Evolutionary conservation across 129 eudicot genomes (phyloP).

Genomic region (Erigeron canadensis): DNA sequence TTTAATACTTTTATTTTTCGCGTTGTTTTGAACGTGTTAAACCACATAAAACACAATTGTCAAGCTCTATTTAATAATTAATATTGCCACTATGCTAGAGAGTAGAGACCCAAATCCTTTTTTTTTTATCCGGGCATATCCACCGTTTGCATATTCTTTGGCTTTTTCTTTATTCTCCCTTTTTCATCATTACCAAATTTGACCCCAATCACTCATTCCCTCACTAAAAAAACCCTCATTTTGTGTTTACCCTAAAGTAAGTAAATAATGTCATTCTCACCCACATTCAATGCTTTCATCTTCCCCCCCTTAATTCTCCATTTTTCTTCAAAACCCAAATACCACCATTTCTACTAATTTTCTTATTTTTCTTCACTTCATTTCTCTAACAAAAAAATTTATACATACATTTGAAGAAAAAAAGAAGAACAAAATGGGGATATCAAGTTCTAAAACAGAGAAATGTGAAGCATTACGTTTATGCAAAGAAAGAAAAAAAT

Average conservation of each 20-base stretch:
- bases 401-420: constrained; percentile 18
- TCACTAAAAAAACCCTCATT: constrained; percentile 27
- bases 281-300: constrained; percentile 11
- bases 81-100: too few relatives aligned
- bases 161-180: constrained; percentile 11
- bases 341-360: neutral
- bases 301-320: neutral
- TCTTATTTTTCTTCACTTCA: constrained; percentile 9
- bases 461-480: constrained; percentile 71
- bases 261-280: constrained; percentile 4
- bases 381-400: neutral
- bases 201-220: constrained; percentile 23
- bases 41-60: too few relatives aligned
- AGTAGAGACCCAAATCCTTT: constrained; percentile 15
- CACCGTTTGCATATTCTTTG: constrained; percentile 23
- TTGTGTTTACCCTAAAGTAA: neutral
- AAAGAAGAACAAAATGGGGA: constrained; percentile 48
- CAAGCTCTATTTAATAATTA: too few relatives aligned
- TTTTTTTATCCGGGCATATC: constrained; percentile 6
- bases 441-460: constrained; percentile 65
- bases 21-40: too few relatives aligned
- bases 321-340: constrained; percentile 25
- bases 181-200: constrained; percentile 18
- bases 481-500: constrained; percentile 77
- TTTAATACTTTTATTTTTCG: too few relatives aligned